Percentiles rank a stretch among this genome's conserved stretches.
Evolutionary conservation across 2,329 filamentous ascomycete genomes (phyloP).

Genomic region (Chrysoporthe austroafricana): DNA sequence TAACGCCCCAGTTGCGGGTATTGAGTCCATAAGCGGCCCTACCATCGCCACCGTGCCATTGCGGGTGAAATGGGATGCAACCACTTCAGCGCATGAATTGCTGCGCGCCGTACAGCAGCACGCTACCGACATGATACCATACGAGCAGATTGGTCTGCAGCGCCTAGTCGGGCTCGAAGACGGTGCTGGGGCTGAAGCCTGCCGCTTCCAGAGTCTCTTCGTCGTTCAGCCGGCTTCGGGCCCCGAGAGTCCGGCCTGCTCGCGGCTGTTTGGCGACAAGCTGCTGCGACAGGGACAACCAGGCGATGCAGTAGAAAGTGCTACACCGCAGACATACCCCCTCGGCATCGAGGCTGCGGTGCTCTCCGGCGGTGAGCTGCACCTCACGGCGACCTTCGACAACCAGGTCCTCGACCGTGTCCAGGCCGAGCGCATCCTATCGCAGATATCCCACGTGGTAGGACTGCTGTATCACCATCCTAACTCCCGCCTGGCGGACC

Average conservation of each 20-base stretch:
- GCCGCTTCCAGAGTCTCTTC: conserved; percentile 7
- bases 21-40: conserved; percentile 11
- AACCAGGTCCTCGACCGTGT: conserved; percentile 9
- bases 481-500: conserved; percentile 11
- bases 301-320: too few relatives aligned
- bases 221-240: not conserved
- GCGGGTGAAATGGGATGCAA: conserved; percentile 50
- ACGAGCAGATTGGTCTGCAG: conserved; percentile 60
- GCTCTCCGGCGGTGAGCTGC: conserved; percentile 5
- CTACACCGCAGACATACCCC: too few relatives aligned
- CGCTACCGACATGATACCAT: conserved; percentile 51
- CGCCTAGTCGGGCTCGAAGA: too few relatives aligned
- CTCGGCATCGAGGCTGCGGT: too few relatives aligned
- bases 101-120: not conserved
- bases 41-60: conserved; percentile 64
- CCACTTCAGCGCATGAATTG: conserved; percentile 42
- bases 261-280: not conserved
- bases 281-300: too few relatives aligned
- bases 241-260: not conserved
- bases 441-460: conserved; percentile 17
- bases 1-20: conserved; percentile 11
- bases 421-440: conserved; percentile 20
- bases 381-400: conserved; percentile 17
- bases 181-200: not conserved
- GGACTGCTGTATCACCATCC: conserved; percentile 1